Percentiles rank a stretch among this genome's conserved stretches.
phyloP scores from a whole-genome alignment of 768 basidiomycete species.

The Lactarius trivialis region DNA sequence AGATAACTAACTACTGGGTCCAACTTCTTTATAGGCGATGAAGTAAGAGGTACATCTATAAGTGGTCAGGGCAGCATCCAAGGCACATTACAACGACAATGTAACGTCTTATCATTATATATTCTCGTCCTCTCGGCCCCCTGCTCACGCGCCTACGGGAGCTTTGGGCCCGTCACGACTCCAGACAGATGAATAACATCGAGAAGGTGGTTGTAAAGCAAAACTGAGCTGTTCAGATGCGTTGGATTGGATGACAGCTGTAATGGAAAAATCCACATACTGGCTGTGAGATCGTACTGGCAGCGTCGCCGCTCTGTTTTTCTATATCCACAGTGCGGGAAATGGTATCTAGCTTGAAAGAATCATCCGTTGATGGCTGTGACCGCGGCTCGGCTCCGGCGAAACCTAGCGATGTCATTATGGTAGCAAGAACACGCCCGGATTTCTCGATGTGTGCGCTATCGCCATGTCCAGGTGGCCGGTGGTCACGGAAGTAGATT shows the following conservation, averaged over 20 bases:
- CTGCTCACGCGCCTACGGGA: neutral
- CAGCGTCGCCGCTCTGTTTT: neutral
- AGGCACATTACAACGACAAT: neutral
- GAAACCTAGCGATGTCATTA: neutral
- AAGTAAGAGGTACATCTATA: neutral
- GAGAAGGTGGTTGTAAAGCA: neutral
- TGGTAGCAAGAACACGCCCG: neutral
- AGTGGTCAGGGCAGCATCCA: neutral
- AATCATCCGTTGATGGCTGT: neutral
- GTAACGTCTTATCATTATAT: neutral
- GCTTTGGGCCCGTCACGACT: neutral
- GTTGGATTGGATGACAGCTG: neutral
- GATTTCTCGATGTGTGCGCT: neutral
- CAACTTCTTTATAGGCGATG: neutral
- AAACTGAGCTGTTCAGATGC: neutral
- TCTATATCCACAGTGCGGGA: neutral
- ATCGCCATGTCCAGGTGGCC: neutral
- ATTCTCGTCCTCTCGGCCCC: neutral
- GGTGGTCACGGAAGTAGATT: conserved; percentile 12
- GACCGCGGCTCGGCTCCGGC: neutral
- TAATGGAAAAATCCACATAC: neutral
- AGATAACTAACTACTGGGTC: neutral
- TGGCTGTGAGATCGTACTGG: neutral
- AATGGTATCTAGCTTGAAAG: neutral
- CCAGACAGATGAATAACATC: neutral